Evolutionary conservation across 371 early-diverging fungal species (phyloP).

Genomic region (Mycotypha africana): DNA sequence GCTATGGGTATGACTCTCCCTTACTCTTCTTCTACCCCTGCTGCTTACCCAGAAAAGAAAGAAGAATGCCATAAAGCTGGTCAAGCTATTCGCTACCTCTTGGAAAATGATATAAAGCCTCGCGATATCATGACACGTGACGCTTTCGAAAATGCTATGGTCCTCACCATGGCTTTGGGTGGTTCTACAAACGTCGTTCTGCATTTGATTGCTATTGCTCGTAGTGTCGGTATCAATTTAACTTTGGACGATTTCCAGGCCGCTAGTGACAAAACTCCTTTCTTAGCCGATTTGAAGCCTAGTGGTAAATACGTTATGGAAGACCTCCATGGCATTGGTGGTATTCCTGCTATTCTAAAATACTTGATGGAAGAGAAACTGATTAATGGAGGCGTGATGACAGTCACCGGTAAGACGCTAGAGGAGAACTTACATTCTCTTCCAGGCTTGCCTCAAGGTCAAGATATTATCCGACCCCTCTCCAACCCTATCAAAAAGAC

Average conservation of each 20-base stretch:
- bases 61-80: constrained; percentile 87
- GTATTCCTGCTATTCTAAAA: constrained; percentile 85
- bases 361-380: constrained; percentile 69
- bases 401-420: constrained; percentile 85
- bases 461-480: constrained; percentile 86
- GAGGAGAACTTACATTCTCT: constrained; percentile 71
- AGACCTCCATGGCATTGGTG: constrained; percentile 77
- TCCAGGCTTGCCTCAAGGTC: constrained; percentile 67
- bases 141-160: constrained; percentile 94
- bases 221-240: constrained; percentile 72
- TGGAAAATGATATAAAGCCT: constrained; percentile 89
- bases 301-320: constrained; percentile 87
- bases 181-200: constrained; percentile 97
- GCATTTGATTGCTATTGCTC: constrained; percentile 92
- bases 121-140: constrained; percentile 90
- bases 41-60: constrained; percentile 77
- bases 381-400: constrained; percentile 74
- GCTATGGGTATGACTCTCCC: constrained; percentile 96
- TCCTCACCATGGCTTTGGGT: constrained; percentile 87
- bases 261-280: constrained; percentile 83
- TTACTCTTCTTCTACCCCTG: constrained; percentile 89
- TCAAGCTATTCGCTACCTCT: constrained; percentile 73
- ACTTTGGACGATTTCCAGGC: constrained; percentile 91
- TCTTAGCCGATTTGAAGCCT: constrained; percentile 96
- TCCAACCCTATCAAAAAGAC: constrained; percentile 85